Base-by-base conservation (phyloP, 306 rosid species). In the Erythrophleum fordii region DNA sequence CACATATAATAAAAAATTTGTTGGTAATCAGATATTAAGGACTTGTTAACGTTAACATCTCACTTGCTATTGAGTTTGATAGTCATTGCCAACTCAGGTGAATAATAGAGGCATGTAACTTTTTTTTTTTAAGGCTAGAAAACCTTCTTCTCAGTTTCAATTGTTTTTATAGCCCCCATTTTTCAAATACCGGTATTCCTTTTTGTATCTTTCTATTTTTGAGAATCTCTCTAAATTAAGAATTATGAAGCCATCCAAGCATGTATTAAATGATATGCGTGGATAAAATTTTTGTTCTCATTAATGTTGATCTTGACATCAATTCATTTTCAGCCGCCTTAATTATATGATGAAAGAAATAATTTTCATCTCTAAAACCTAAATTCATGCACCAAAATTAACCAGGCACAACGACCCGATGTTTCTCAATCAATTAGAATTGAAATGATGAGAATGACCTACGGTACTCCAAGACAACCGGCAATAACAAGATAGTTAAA, bases 71-170 rank as follows among this genome's bases (percentile, higher is more conserved):
- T 42, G 18, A 77, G 83, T 80, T 87, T 80, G 80, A 79, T 78
- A 64, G 79, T 8, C 75, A 80, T 77, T 56, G 56, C 85, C 81
- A 79, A 85, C 82, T 74, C 22, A 70, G 61, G 76, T 35, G 34
- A 67, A 39, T 10, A 3, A 37, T 3, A 64, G n/a, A 34, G 46
- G 22, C 22, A 22, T 22, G 8, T 22, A 59, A 13, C 22, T 35
- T 61, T 14, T 31, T 35, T 0, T 58, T 3, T 62, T 12, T 16
- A 7, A n/a, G 48, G 17, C 71, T n/a, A 34, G 17, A 65, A 65
- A 37, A 9, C 71, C 71, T 65, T 35, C 10, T 37, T 8, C 39
- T 39, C 48, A 65, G 35, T 65, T 66, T 66, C 29, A n/a, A 13
- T 29, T 61, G 66, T 20, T 8, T 18, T 12, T 14, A 14, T 0